Evolutionary conservation across 441 rosid genomes (phyloP), one percentile per base, ranked within the genome.

Genomic region (Melastoma candidum): DNA sequence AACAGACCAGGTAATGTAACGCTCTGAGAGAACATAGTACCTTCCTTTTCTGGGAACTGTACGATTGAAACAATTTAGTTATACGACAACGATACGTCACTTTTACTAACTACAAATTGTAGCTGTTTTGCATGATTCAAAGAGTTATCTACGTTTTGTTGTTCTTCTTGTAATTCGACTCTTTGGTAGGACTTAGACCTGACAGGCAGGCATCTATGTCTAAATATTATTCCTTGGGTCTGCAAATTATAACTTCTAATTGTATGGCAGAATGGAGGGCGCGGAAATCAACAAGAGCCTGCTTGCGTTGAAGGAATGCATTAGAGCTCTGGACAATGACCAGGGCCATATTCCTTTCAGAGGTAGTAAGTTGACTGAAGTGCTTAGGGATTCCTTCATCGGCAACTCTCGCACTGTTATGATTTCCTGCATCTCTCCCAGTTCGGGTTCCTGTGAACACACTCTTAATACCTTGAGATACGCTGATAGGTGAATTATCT

Each of bases 341-440:
- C 95, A 89, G 77, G 85, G 90, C 68, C 99, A 93, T 68, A 86
- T 93, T 78, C 99, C 99, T 65, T 93, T 93, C 72, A 83, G 99
- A 65, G 99, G 99, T 71, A 93, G 99, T 72, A 93, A 93, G 71
- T 68, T 93, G 55, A 93, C 99, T 2, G 99, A 93, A 70, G 99
- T 93, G 70, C 79, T 93, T 17, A 81, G 99, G 62, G 99, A 93
- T 74, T 93, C 99, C 24, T 93, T 93, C 51, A 82, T 86, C 36
- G 97, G 99, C 66, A 86, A 93, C 72, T 93, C 99, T 11, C 86
- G 97, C 56, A 93, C 99, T n/a, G 97, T 93, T 47, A 93, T 93
- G 99, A 74, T 93, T 58, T 93, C 99, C 43, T 93, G 98, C 84
- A 93, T 88, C 70, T 93, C 98, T 47, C 98, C 98, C 43, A 77